phyloP scores from a whole-genome alignment of 2,329 filamentous ascomycete genomes.

The Pseudogymnoascus sp. region DNA sequence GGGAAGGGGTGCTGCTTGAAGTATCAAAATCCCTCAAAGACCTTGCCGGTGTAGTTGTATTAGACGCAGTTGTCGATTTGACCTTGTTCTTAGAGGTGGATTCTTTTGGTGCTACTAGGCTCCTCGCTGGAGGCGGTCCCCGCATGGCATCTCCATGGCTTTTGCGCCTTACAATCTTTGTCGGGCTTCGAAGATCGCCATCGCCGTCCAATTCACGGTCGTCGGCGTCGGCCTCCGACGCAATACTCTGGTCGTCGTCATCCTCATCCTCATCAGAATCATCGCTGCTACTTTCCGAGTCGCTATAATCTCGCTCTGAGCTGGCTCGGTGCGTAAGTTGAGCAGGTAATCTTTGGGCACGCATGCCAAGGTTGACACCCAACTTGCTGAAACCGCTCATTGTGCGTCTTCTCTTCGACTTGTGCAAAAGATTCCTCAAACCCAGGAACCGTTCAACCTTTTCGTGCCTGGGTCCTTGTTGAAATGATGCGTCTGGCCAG shows the following conservation, averaged over 20 bases:
- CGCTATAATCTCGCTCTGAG: conserved; percentile 39
- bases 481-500: conserved; percentile 47
- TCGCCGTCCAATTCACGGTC: conserved; percentile 29
- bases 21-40: conserved; percentile 1
- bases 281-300: conserved; percentile 28
- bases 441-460: conserved; percentile 43
- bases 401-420: conserved; percentile 37
- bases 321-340: conserved; percentile 31
- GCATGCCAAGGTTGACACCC: conserved; percentile 64
- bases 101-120: conserved; percentile 18
- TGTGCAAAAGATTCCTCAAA: conserved; percentile 54
- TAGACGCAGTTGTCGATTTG: background rate
- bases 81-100: conserved; percentile 11
- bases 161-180: conserved; percentile 28
- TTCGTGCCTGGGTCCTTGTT: conserved; percentile 41
- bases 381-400: conserved; percentile 37
- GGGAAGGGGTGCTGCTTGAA: background rate
- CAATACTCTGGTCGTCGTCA: conserved; percentile 32
- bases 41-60: background rate
- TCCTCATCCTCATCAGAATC: conserved; percentile 31
- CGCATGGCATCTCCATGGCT: conserved; percentile 37
- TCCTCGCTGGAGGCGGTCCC: conserved; percentile 27
- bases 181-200: conserved; percentile 4
- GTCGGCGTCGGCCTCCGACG: conserved; percentile 37
- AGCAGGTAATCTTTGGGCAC: conserved; percentile 60